Base-by-base conservation (phyloP, 31 red algal genomes). In the Odonthalia washingtoniensis region DNA sequence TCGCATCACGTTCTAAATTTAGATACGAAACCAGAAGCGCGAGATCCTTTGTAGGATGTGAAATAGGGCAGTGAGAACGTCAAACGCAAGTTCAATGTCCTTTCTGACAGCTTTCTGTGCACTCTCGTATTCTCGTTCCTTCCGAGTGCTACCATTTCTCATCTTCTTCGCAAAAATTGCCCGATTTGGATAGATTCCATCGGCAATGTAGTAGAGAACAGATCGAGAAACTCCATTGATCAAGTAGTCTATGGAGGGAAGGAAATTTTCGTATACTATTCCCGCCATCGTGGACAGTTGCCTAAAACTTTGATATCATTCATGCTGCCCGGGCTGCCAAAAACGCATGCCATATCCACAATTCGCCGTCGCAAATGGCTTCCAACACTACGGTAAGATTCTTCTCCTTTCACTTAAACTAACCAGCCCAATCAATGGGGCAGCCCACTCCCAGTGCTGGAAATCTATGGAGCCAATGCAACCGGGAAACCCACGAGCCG, bases 301-400 rank as follows among this genome's bases (percentile, higher is more conserved):
- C 68, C 46, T 17, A 83, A 1, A 1, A 77, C 67, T 3, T 87
- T 87, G 14, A 87, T 60, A 46, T 87, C 84, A 16, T 87, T 87
- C 5, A 38, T 12, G 35, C 74, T 75, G 5, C 69, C 84, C 44
- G 84, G 41, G 6, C n/a, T 33, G 32, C 84, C 84, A 65, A 87
- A 72, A 74, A 87, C 9, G 1, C 5, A 34, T 87, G 41, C 84
- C 84, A 87, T 1, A 87, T 75, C 84, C 72, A 87, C 35, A 87
- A 43, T 21, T 33, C 57, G 1, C 45, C 84, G 72, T 87, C 72
- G 32, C n/a, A 26, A 27, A 77, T 74, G 17, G 84, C 72, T 4
- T 87, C 84, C 18, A 87, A n/a, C 21, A 65, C 57, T 28, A 87
- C 52, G 34, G 40, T 40, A 43, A 44, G 69, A 0, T 18, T 40